A percentile compares a stretch with the other conserved stretches of the same genome.
phyloP scores from a whole-genome alignment of 306 rosid genomes.

The Abrus pulchellus region DNA sequence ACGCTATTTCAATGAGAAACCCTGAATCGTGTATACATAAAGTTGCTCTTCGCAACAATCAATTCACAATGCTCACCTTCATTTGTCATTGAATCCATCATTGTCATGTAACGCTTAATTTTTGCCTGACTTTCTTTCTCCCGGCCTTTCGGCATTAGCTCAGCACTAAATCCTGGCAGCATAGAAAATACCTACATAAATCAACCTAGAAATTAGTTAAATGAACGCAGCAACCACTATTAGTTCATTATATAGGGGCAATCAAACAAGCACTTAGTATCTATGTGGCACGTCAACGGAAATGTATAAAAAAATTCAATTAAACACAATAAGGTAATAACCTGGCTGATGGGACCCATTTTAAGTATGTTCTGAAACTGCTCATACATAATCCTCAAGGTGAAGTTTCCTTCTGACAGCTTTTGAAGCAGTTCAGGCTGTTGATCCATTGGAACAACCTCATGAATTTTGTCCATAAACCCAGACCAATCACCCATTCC shows the following conservation, averaged over 20 bases:
- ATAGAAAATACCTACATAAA: conserved; percentile 73
- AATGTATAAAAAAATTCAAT: not conserved
- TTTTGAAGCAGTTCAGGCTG: conserved; percentile 88
- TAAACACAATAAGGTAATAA: conserved; percentile 43
- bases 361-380: conserved; percentile 82
- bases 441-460: conserved; percentile 94
- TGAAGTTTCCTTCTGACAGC: conserved; percentile 86
- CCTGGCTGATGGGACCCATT: conserved; percentile 91
- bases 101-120: conserved; percentile 92
- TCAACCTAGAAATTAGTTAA: conserved; percentile 31
- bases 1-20: not conserved
- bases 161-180: conserved; percentile 85
- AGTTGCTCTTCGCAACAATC: conserved; percentile 13
- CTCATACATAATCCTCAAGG: conserved; percentile 88
- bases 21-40: not conserved
- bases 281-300: conserved; percentile 14
- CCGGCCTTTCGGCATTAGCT: conserved; percentile 86
- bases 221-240: conserved; percentile 32
- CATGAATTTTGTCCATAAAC: conserved; percentile 86
- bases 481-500: conserved; percentile 96
- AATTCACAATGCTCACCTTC: conserved; percentile 62
- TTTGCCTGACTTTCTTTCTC: conserved; percentile 95
- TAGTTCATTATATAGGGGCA: conserved; percentile 3
- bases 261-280: conserved; percentile 22
- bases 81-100: conserved; percentile 99